Conservation (phyloP, 768 basidiomycete species). For the Trametes maxima region DNA sequence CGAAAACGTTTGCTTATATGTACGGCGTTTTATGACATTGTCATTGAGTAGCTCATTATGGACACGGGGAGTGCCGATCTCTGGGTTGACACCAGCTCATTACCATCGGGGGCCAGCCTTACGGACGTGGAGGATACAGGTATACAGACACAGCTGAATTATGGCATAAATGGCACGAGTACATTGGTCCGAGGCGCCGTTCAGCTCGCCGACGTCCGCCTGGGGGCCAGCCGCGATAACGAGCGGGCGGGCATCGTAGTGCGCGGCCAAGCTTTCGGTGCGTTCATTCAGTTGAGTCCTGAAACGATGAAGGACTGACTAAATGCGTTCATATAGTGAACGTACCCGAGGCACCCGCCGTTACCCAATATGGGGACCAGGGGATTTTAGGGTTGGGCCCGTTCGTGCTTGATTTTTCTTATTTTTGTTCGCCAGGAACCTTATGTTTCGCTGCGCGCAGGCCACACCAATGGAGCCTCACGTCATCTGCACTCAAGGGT, state of each 20-base stretch:
- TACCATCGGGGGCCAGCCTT: neutral
- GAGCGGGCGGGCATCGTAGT: neutral
- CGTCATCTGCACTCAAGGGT: neutral
- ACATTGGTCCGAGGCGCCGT: neutral
- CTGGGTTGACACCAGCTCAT: slow-evolving; percentile 3
- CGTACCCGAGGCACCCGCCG: neutral
- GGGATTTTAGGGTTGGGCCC: slow-evolving; percentile 3
- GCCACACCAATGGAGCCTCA: neutral
- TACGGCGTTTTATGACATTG: neutral
- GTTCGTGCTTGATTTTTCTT: neutral
- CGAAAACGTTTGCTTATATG: no score
- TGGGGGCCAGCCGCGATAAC: neutral
- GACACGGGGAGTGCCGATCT: slow-evolving; percentile 10
- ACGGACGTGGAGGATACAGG: neutral
- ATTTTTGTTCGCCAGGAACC: neutral
- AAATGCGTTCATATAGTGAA: neutral
- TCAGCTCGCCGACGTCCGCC: neutral
- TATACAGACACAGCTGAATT: neutral
- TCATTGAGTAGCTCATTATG: neutral
- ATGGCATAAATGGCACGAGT: neutral
- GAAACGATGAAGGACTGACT: neutral
- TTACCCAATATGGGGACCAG: slow-evolving; percentile 1
- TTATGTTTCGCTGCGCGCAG: neutral
- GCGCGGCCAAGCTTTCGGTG: neutral
- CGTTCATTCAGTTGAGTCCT: neutral